Evolutionary conservation across 1,139 yeast genomes (phyloP).

Genomic region (Kurtzmaniella natalensis): DNA sequence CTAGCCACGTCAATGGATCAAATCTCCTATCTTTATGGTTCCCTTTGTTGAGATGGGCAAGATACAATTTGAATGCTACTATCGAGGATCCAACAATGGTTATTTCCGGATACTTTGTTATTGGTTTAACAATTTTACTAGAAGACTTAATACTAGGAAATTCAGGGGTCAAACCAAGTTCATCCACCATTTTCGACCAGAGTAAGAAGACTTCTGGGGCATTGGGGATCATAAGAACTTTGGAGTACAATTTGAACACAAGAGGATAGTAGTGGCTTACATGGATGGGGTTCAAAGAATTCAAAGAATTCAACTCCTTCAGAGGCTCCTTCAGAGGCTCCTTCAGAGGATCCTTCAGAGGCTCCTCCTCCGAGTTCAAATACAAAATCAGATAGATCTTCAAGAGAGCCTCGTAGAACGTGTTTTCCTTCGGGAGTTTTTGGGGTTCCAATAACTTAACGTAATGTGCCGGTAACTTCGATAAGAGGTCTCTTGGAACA

Average conservation of each 20-base stretch:
- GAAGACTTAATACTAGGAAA: conserved; percentile 1
- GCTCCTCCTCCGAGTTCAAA: no score
- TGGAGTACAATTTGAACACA: conserved; percentile 23
- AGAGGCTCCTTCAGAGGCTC: no score
- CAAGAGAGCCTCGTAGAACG: conserved; percentile 19
- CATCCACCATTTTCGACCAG: conserved; percentile 13
- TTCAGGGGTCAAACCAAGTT: conserved; percentile 8
- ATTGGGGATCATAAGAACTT: conserved; percentile 28
- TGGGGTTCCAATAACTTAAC: conserved; percentile 24
- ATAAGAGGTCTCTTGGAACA: conserved; percentile 21
- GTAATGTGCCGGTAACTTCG: conserved; percentile 22
- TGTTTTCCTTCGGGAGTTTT: conserved; percentile 24
- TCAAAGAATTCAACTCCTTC: background rate
- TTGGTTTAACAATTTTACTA: conserved; percentile 3
- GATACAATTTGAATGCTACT: conserved; percentile 25
- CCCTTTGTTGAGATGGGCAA: conserved; percentile 13
- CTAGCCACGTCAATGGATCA: conserved; percentile 18
- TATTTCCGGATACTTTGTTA: conserved; percentile 26
- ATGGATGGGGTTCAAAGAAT: conserved; percentile 4
- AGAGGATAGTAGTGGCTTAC: conserved; percentile 32
- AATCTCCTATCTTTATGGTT: conserved; percentile 10
- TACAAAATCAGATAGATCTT: conserved; percentile 7
- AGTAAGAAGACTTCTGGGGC: conserved; percentile 25
- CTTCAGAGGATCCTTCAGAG: no score
- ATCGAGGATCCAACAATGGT: conserved; percentile 21